Percentiles rank a stretch among this genome's conserved stretches.
These are phyloP conservation scores for Allantophomopsis lycopodina DNA, from an alignment of 2,329 filamentous ascomycete genomes.

Conservation along the genomic window DNA sequence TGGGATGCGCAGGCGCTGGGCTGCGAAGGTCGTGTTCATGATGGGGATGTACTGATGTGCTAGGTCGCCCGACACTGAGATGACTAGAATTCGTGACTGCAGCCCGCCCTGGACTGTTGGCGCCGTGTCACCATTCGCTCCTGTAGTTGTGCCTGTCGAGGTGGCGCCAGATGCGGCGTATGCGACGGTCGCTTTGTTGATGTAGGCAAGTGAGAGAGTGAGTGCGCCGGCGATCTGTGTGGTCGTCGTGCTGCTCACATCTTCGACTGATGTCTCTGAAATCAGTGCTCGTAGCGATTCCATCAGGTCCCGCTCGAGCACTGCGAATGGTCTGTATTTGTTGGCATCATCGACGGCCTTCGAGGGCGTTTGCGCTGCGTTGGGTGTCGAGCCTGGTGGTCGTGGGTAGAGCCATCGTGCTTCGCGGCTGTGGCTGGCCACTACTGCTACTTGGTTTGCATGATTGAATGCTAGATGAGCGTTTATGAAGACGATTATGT, in stretches of 20 bases:
- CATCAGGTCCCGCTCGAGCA: conserved; percentile 72
- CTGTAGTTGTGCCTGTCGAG: conserved; percentile 9
- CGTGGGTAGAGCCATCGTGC: conserved; percentile 82
- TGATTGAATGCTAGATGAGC: conserved; percentile 91
- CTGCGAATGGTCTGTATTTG: conserved; percentile 85
- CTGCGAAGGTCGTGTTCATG: conserved; percentile 97
- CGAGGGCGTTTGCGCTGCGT: conserved; percentile 42
- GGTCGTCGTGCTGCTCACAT: conserved; percentile 56
- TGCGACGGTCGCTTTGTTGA: conserved; percentile 49
- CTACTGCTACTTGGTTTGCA: conserved; percentile 80
- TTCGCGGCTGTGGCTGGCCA: conserved; percentile 78
- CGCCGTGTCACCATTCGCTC: conserved; percentile 8
- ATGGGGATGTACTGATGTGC: conserved; percentile 90
- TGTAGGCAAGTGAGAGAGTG: conserved; percentile 78
- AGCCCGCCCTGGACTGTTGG: conserved; percentile 28
- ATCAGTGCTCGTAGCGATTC: conserved; percentile 63
- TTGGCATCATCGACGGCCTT: conserved; percentile 40
- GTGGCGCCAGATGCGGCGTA: conserved; percentile 22
- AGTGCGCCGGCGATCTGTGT: conserved; percentile 86
- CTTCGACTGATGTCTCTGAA: conserved; percentile 45
- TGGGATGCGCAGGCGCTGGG: conserved; percentile 73
- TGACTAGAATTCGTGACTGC: conserved; percentile 72
- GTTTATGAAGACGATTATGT: conserved; percentile 92
- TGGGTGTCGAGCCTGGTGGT: conserved; percentile 24
- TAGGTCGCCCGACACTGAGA: conserved; percentile 78